A percentile compares a stretch with the other conserved stretches of the same genome.
phyloP scores from a whole-genome alignment of 2,329 filamentous ascomycete species.

The Fusarium kyushuense region DNA sequence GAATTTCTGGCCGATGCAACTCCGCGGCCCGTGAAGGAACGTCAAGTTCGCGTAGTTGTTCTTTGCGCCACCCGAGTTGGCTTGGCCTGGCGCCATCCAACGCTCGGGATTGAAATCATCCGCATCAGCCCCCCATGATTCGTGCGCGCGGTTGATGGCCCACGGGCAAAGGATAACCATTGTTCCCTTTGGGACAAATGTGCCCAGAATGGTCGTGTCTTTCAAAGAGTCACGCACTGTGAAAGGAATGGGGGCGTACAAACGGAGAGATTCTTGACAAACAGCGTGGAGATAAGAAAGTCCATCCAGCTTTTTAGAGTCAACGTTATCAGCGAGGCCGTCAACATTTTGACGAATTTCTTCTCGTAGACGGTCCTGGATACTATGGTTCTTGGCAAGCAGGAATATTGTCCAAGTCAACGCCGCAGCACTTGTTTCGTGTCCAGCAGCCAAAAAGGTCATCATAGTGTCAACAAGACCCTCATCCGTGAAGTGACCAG shows the following conservation, averaged over 20 bases:
- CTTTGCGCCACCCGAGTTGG: slow-evolving; percentile 71
- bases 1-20: slow-evolving; percentile 48
- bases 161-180: slow-evolving; percentile 50
- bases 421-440: slow-evolving; percentile 58
- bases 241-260: slow-evolving; percentile 54
- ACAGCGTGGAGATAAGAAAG: slow-evolving; percentile 58
- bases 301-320: slow-evolving; percentile 49
- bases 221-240: slow-evolving; percentile 49
- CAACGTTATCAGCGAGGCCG: slow-evolving; percentile 45
- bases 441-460: slow-evolving; percentile 49
- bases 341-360: slow-evolving; percentile 55
- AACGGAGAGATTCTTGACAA: slow-evolving; percentile 58
- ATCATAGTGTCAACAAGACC: slow-evolving; percentile 31
- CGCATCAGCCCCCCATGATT: slow-evolving; percentile 54
- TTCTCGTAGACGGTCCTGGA: slow-evolving; percentile 55
- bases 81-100: slow-evolving; percentile 48
- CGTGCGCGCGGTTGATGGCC: slow-evolving; percentile 49
- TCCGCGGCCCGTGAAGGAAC: slow-evolving; percentile 72
- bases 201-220: slow-evolving; percentile 52
- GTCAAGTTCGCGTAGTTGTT: slow-evolving; percentile 80
- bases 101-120: slow-evolving; percentile 54
- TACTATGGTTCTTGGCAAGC: slow-evolving; percentile 51
- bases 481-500: slow-evolving; percentile 45
- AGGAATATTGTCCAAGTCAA: slow-evolving; percentile 58
- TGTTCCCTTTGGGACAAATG: slow-evolving; percentile 53